Evolutionary conservation across 495 filamentous ascomycete genomes (phyloP).

Genomic region (Hyaloscypha bicolor): DNA sequence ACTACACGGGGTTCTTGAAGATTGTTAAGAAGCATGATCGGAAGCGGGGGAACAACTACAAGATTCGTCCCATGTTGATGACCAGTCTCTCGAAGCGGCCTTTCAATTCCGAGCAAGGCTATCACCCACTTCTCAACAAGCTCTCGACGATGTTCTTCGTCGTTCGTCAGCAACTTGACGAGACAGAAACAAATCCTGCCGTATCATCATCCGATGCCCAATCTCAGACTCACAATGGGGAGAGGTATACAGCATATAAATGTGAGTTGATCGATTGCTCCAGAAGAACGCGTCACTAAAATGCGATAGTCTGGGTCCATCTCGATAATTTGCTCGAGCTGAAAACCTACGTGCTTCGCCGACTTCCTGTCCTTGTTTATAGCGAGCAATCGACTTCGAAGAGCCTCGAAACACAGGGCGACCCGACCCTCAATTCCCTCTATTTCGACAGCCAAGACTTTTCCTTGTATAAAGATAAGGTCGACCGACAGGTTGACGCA

Average conservation of each 20-base stretch:
- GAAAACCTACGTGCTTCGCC: slow-evolving; percentile 90
- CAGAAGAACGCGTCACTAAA: slow-evolving; percentile 13
- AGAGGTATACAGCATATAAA: slow-evolving; percentile 88
- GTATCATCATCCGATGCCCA: slow-evolving; percentile 35
- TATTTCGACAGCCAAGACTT: slow-evolving; percentile 94
- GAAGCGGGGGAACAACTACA: slow-evolving; percentile 76
- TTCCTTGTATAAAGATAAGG: slow-evolving; percentile 80
- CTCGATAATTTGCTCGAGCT: slow-evolving; percentile 92
- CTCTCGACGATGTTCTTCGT: slow-evolving; percentile 96
- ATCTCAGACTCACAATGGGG: slow-evolving; percentile 51
- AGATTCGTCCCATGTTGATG: slow-evolving; percentile 86
- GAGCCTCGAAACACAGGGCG: slow-evolving; percentile 72
- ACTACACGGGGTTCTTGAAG: slow-evolving; percentile 97
- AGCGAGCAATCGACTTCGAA: slow-evolving; percentile 77
- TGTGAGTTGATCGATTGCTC: slow-evolving; percentile 45
- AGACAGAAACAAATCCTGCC: slow-evolving; percentile 33
- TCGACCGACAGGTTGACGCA: slow-evolving; percentile 73
- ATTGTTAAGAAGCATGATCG: slow-evolving; percentile 98
- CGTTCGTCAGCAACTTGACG: slow-evolving; percentile 78
- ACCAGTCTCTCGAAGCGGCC: slow-evolving; percentile 83
- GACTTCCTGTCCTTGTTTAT: slow-evolving; percentile 88
- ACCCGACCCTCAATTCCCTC: slow-evolving; percentile 90
- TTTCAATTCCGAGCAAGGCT: slow-evolving; percentile 90
- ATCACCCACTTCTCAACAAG: slow-evolving; percentile 84
- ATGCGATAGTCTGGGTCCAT: slow-evolving; percentile 81